These are phyloP conservation scores for Zoysia pacifica DNA, from an alignment of 176 grass and related monocot genomes.

Conservation along the genomic window DNA sequence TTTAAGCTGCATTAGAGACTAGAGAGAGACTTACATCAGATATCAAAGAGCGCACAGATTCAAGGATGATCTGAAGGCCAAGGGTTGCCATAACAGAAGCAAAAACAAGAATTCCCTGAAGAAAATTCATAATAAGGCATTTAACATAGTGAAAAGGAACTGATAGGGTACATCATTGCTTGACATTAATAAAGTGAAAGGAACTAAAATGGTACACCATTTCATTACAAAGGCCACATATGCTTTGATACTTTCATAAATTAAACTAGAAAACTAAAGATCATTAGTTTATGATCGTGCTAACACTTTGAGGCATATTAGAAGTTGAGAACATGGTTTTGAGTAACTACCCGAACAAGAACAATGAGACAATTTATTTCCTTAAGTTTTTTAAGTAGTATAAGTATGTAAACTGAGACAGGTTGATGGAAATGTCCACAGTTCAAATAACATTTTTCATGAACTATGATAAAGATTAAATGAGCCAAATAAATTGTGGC, in stretches of 20 bases:
- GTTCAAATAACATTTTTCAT: background rate
- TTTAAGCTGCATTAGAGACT: background rate
- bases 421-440: background rate
- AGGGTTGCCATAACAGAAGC: conserved; percentile 99
- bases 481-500: background rate
- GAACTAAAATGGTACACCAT: background rate
- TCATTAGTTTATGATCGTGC: background rate
- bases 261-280: background rate
- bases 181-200: conserved; percentile 27
- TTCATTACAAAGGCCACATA: background rate
- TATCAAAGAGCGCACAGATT: conserved; percentile 66
- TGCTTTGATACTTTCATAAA: background rate
- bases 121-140: conserved; percentile 15
- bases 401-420: background rate
- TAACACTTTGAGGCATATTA: background rate
- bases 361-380: background rate
- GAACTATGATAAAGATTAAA: conserved; percentile 1
- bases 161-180: background rate
- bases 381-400: background rate
- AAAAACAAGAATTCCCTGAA: conserved; percentile 98
- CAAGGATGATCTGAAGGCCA: conserved; percentile 94
- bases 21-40: conserved; percentile 45
- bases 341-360: background rate
- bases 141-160: conserved; percentile 31
- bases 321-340: conserved; percentile 10